Conservation (phyloP, 768 basidiomycete species). For the Tulasnella sp. region DNA sequence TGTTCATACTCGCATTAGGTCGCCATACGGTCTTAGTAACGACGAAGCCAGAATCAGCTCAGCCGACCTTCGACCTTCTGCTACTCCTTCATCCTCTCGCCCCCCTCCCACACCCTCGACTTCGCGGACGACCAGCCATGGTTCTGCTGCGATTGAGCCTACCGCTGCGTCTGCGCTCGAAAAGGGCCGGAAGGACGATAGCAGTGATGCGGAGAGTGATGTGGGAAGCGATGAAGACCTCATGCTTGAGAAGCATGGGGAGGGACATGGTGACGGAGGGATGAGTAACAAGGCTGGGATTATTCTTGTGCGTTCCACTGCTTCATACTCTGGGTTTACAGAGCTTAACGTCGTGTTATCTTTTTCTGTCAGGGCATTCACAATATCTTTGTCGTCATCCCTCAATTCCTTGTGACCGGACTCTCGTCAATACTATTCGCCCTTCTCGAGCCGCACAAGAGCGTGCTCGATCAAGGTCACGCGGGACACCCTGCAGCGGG, state of each 20-base stretch:
- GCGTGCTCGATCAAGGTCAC: conserved; percentile 17
- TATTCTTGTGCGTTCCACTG: conserved; percentile 52
- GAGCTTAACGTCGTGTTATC: too few relatives aligned
- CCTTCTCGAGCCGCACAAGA: conserved; percentile 54
- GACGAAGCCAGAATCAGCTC: neutral
- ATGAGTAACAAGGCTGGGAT: conserved; percentile 82
- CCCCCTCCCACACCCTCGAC: neutral
- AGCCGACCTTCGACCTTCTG: neutral
- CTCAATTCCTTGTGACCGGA: conserved; percentile 88
- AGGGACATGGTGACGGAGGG: conserved; percentile 25
- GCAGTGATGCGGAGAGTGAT: neutral
- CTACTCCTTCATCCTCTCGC: neutral
- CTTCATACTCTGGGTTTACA: too few relatives aligned
- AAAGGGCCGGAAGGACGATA: neutral
- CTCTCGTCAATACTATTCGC: conserved; percentile 81
- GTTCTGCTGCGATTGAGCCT: neutral
- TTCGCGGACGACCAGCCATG: neutral
- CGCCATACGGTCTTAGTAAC: conserved; percentile 7
- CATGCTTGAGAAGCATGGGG: conserved; percentile 1
- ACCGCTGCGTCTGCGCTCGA: neutral
- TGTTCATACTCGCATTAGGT: neutral
- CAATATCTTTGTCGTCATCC: conserved; percentile 88
- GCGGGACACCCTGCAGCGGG: conserved; percentile 16
- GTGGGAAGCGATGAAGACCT: neutral
- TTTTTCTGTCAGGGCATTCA: conserved; percentile 69